A percentile compares a stretch with the other conserved stretches of the same genome.
Conservation (phyloP, 2,329 filamentous ascomycete species). For the Sclerotinia sclerotiorum region DNA sequence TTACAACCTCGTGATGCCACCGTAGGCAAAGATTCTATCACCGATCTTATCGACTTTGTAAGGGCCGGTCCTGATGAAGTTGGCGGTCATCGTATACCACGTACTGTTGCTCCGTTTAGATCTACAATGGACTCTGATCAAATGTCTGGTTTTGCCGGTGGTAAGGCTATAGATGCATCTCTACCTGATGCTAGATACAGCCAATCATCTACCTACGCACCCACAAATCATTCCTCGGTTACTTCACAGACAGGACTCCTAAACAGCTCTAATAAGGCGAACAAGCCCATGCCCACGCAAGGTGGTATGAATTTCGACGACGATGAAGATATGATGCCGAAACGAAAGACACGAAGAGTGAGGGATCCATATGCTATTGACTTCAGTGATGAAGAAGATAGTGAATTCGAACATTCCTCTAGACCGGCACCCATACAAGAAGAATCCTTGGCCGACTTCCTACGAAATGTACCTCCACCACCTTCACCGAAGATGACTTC, state of each 20-base stretch:
- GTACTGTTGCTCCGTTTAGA: constrained; percentile 80
- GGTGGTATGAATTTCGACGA: constrained; percentile 30
- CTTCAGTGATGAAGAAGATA: constrained; percentile 50
- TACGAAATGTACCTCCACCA: constrained; percentile 68
- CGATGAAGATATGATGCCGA: constrained; percentile 54
- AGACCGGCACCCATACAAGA: constrained; percentile 43
- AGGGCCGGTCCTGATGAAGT: constrained; percentile 69
- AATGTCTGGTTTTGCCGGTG: constrained; percentile 54
- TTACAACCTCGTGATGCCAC: constrained; percentile 72
- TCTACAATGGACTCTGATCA: constrained; percentile 86
- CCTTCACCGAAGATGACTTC: constrained; percentile 45
- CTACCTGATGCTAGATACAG: constrained; percentile 56
- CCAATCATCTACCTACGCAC: constrained; percentile 40
- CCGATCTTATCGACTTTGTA: constrained; percentile 94
- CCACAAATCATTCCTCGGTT: constrained; percentile 44
- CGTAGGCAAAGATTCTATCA: constrained; percentile 64
- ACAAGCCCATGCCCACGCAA: constrained; percentile 39
- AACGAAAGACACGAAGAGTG: constrained; percentile 73
- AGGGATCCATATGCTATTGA: constrained; percentile 95
- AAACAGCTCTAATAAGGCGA: constrained; percentile 40
- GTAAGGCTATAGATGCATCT: constrained; percentile 57
- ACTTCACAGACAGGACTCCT: constrained; percentile 75
- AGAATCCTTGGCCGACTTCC: constrained; percentile 72
- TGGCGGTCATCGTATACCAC: constrained; percentile 71
- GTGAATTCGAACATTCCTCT: constrained; percentile 36